Evolutionary conservation across 2,329 filamentous ascomycete species (phyloP), one percentile per base, ranked within the genome.

Genomic region (Podosphaera fusca): DNA sequence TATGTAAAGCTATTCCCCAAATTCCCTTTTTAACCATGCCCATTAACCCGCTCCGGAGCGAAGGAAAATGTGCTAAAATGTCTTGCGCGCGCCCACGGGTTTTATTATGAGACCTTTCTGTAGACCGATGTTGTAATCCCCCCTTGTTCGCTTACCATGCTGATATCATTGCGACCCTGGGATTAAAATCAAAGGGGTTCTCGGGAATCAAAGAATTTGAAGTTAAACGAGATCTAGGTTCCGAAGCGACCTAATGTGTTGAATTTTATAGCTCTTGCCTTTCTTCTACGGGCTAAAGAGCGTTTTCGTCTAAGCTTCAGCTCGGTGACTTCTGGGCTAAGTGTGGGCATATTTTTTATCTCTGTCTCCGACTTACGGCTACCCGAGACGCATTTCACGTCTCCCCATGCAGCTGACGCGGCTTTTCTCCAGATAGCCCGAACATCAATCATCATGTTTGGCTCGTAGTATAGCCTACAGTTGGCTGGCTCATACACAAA

Each of bases 401-500:
- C 69, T 1, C 69, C 70, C 69, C 70, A 74, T 1, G 68, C 66
- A 1, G 68, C 66, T 2, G 66, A 64, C 1, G 67, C 66, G 29
- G 70, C 71, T 51, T 68, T 70, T 38, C 65, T 68, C 80, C 80
- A 83, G 30, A 78, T 64, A 30, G 66, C 68, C 2, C 69, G 69
- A 1, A 75, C 70, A 57, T 78, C 71, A 4, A 70, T 64, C 29
- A 76, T 65, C 66, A 77, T 80, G 1, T 70, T 67, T n/a, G 71
- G 65, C 9, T 78, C 79, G 60, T 76, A 81, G 63, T 75, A 83
- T 8, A 82, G 65, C 2, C 78, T 71, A 61, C 80, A 84, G 61
- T 79, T 75, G 0, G 80, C 76, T 0, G 77, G 73, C 60, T 81
- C 74, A 59, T 80, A 79, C 3, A 75, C 65, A 63, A 83, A 83